phyloP scores from a whole-genome alignment of 176 grass and related monocot species.

The Carex myosuroides region DNA sequence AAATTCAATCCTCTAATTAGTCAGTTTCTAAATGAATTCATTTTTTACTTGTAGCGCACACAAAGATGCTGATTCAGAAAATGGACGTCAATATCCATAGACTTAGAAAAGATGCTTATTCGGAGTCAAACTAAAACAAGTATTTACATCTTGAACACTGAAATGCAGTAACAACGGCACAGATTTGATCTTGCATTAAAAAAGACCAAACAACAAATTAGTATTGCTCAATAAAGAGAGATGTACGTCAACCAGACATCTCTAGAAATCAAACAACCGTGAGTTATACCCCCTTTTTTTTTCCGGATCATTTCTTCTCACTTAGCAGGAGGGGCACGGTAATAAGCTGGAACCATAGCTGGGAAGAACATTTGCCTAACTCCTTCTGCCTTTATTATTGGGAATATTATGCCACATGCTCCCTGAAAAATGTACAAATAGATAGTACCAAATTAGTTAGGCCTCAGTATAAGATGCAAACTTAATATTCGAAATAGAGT shows the following conservation, averaged over 20 bases:
- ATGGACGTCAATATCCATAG: neutral
- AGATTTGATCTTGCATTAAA: constrained; percentile 6
- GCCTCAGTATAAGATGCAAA: neutral
- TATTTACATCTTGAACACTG: constrained; percentile 10
- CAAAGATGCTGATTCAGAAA: neutral
- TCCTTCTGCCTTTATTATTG: constrained; percentile 93
- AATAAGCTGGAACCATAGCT: constrained; percentile 78
- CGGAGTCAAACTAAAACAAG: neutral
- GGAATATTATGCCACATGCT: constrained; percentile 89
- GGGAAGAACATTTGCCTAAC: constrained; percentile 99
- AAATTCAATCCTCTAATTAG: too few species aligned
- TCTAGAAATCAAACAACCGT: neutral
- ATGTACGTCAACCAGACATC: neutral
- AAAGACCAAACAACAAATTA: neutral
- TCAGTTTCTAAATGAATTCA: too few species aligned
- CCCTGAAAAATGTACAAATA: constrained; percentile 30
- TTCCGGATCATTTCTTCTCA: neutral
- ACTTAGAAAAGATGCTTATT: neutral
- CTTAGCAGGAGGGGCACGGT: constrained; percentile 37
- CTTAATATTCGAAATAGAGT: neutral
- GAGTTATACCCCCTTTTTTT: neutral
- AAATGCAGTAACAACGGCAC: neutral
- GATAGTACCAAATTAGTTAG: neutral
- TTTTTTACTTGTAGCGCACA: too few species aligned
- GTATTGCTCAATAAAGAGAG: neutral